phyloP scores from a whole-genome alignment of 2,329 filamentous ascomycete species.

The Pyricularia grisea region DNA sequence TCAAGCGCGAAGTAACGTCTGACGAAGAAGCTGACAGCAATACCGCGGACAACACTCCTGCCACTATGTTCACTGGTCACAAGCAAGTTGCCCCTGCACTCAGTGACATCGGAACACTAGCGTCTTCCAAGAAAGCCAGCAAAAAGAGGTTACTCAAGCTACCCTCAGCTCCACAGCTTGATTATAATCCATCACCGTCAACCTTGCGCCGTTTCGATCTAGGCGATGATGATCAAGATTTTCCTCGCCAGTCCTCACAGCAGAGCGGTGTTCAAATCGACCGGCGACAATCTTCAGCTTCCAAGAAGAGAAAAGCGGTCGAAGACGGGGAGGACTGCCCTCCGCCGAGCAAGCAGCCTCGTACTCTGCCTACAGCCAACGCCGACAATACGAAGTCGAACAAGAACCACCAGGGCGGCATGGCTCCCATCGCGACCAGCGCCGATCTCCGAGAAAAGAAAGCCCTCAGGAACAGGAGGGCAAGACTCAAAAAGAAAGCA shows the following conservation, averaged over 20 bases:
- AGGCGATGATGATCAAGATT: background rate
- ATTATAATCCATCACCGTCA: background rate
- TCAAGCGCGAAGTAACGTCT: background rate
- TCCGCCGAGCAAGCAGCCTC: background rate
- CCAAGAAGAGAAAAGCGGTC: background rate
- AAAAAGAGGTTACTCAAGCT: background rate
- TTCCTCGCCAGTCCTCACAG: background rate
- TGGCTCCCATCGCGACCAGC: background rate
- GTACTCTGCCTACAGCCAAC: background rate
- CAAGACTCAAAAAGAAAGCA: background rate
- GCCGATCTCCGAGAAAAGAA: background rate
- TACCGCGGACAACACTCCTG: background rate
- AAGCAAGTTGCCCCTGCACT: background rate
- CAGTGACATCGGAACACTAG: background rate
- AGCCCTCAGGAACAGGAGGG: background rate
- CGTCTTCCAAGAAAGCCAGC: background rate
- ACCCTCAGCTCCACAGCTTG: background rate
- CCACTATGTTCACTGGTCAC: background rate
- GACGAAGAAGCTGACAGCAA: background rate
- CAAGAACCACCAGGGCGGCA: background rate
- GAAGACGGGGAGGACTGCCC: background rate
- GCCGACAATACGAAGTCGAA: background rate
- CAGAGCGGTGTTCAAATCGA: background rate
- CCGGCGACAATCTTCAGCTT: background rate
- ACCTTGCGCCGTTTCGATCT: background rate